Evolutionary conservation across 2,329 filamentous ascomycete species (phyloP), one percentile per base, ranked within the genome.

Genomic region (Paraphoma sp.): DNA sequence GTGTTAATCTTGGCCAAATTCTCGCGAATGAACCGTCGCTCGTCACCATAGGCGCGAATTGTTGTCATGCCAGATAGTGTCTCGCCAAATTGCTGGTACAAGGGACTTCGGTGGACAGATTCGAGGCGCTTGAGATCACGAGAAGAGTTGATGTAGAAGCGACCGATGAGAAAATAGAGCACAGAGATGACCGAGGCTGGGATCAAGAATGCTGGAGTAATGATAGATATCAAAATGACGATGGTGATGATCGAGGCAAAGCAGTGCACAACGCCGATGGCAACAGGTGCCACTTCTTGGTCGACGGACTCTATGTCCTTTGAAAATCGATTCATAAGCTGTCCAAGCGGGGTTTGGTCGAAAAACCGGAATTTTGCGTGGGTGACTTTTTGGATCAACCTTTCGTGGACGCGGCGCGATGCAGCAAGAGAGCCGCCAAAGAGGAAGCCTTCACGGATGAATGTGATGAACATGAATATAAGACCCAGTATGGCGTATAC

Each of bases 31-130:
- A 99, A 99, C 36, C 95, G 89, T 51, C 91, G 86, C 76, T 97
- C 93, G 67, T 97, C 94, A 36, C 94, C 93, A 69, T 98, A 99
- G 1, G 95, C 95, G 70, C 96, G 89, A 66, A 99, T 99, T 0
- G 95, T 99, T 3, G 94, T 96, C 76, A 99, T 95, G 29, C 95
- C 95, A 48, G 89, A 92, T 16, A 99, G 80, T 0, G 96, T 98
- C 80, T 99, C 95, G 61, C 95, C 94, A 65, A 99, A 99, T 67
- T 98, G 95, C 77, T 99, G 95, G 80, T 97, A 99, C 6, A 99
- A 82, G 1, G 95, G 95, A 75, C 93, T 98, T 71, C 94, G 86
- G 75, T 97, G 92, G 1, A 98, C 88, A 6, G 94, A 97, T 76
- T 99, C 96, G 6, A 99, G 82, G 47, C 95, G 88, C 82, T 99